Conservation (phyloP, 2,329 filamentous ascomycete species). For the Fusarium piperis region DNA sequence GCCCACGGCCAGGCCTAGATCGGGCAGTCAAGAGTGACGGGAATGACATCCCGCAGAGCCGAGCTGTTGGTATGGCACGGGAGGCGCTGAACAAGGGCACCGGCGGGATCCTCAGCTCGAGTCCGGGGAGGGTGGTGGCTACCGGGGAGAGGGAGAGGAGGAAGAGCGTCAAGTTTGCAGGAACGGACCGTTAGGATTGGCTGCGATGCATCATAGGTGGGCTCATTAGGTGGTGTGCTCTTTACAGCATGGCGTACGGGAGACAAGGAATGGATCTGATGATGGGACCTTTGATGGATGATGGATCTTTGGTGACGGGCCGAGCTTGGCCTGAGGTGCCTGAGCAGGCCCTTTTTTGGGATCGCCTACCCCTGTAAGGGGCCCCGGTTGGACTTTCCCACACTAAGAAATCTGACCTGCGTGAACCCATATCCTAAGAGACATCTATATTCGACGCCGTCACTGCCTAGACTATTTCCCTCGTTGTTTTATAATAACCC, state of each 20-base stretch:
- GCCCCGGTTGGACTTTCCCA: too few relatives aligned
- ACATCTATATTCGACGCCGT: too few relatives aligned
- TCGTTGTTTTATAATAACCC: too few relatives aligned
- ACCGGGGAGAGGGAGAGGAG: slow-evolving; percentile 62
- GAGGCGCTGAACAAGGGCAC: slow-evolving; percentile 57
- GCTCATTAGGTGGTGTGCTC: not conserved
- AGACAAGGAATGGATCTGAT: not conserved
- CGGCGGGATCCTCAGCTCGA: slow-evolving; percentile 59
- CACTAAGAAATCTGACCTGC: too few relatives aligned
- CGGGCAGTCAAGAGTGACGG: slow-evolving; percentile 55
- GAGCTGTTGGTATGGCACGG: slow-evolving; percentile 68
- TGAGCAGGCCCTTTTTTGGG: too few relatives aligned
- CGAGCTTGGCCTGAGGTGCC: too few relatives aligned
- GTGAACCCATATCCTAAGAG: too few relatives aligned
- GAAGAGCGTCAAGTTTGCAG: slow-evolving; percentile 72
- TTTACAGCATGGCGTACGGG: slow-evolving; percentile 11
- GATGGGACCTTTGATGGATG: not conserved
- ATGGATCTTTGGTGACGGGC: not conserved
- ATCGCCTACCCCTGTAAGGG: too few relatives aligned
- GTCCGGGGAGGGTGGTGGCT: slow-evolving; percentile 53
- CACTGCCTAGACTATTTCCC: too few relatives aligned
- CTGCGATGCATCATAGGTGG: not conserved
- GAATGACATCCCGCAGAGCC: slow-evolving; percentile 66
- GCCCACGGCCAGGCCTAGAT: slow-evolving; percentile 38
- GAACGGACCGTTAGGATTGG: slow-evolving; percentile 45